Evolutionary conservation across 1,284 basidiomycete species (phyloP), one percentile per base, ranked within the genome.

Genomic region (Ceratobasidium sp.): DNA sequence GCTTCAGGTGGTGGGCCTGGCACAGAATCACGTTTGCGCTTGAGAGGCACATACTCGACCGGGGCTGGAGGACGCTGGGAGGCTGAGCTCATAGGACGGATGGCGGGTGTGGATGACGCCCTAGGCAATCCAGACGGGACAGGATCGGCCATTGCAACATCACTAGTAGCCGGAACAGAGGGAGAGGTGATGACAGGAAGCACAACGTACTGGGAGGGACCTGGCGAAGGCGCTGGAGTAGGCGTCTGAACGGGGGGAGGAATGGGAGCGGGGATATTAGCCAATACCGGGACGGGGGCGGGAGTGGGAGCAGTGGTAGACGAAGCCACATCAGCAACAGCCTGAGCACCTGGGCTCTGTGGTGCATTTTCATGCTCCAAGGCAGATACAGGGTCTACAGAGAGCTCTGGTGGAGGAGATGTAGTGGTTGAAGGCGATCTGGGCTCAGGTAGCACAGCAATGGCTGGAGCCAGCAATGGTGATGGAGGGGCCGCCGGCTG

Each of bases 11-110:
- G 3, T 10, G 64, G 52, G 23, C 50, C 28, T 43, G 23, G 64
- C 39, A 21, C 41, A 50, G 36, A 57, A 14, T 69, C 36, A 28
- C 64, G 64, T 34, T 69, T 69, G 52, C 64, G 64, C 32, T 69
- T 69, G 50, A 69, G 52, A 1, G 64, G 64, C 28, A 39, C 39
- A 26, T 48, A 43, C 16, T 69, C 64, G 18, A 39, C 23, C 3
- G 55, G 32, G 5, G 55, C 55, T 12, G 55, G 34, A 3, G 53
- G 53, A 14, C 28, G 34, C 18, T 18, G 28, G 2, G 53, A 36
- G 30, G 16, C n/a, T 18, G 53, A 57, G n/a, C 16, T 36, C 5
- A n/a, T 30, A 34, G 53, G 53, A 12, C 32, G 55, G 10, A 26
- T 30, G 10, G 32, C 55, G 10, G 32, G 26, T 12, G 50, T 10